Base-by-base conservation (phyloP, 306 rosid genomes). In the Acmispon strigosus region DNA sequence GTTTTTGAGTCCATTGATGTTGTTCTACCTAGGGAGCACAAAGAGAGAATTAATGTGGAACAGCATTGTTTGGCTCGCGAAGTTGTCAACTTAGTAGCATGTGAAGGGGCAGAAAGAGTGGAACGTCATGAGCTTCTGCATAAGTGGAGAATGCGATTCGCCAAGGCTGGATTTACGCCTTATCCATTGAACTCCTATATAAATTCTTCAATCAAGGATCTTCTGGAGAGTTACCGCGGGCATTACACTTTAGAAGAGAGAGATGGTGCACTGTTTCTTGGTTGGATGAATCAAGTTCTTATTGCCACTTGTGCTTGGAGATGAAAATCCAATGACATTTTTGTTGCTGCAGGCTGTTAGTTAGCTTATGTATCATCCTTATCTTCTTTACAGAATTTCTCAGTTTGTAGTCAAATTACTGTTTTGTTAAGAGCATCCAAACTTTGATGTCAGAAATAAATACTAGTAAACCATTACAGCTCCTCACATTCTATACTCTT, bases 61-160 rank as follows among this genome's bases (percentile, higher is more conserved):
- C 97, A 91, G 73, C 96, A 91, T 54, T 95, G 99, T 78, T 80
- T 95, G 84, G 99, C 99, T 7, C 82, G 96, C 10, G 97, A 91
- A 58, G 82, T 95, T 15, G 97, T 95, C 8, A 95, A 95, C 83
- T 74, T 95, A 15, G 72, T 95, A 62, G 99, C 99, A 5, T 95
- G 99, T 37, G 97, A 91, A 73, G 99, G 94, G 6, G 70, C 62
- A 7, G 99, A 94, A 74, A 83, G 98, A 79, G 96, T 90, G 34
- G 99, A 95, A 76, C 92, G 96, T 0, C 90, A 85, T 0, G 97
- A 95, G 81, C 92, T 77, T 74, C 82, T 89, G 18, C 80, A 67
- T 2, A 87, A 85, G 83, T 95, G 99, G 99, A 87, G 79, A 70
- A 77, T 84, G 19, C 85, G 97, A 15, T 85, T 89, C 65, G 15